Base-by-base conservation (phyloP, 2,329 filamentous ascomycete genomes). In the Cladosporium sp. region DNA sequence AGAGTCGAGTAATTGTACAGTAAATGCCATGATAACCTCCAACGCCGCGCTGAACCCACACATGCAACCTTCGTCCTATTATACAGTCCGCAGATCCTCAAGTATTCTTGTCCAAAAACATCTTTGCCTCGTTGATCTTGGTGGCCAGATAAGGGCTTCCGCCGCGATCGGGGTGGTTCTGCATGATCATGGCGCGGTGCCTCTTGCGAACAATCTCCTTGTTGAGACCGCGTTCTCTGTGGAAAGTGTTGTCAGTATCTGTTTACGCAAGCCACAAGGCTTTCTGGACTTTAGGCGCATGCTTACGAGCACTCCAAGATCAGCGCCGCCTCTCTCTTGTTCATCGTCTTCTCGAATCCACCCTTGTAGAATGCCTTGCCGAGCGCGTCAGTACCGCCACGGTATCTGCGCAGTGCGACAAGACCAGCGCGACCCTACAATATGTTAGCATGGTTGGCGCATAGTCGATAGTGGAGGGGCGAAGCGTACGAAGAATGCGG, bases 121-220 rank as follows among this genome's bases (percentile, higher is more conserved):
- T 94, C 80, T 99, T 99, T 46, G 95, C 95, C 79, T 99, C 95
- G 81, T 99, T 99, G 77, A 99, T 91, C 80, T 99, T 99, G 63
- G 93, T 97, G 16, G 95, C 95, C 53, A 99, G 82, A 77, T 98
- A 99, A 8, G 95, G 95, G 76, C 93, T 97, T 46, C 95, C 95
- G 70, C 95, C 95, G 76, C 95, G 91, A 84, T 99, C 95, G 69
- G 95, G 95, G 79, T 99, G 95, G 84, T 99, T 99, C 70, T 97
- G 84, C 65, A 99, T 88, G 94, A 99, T 99, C 71, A 98, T 88
- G 64, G 89, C 92, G 69, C 95, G 90, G 81, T 99, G 95, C 72
- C 93, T 92, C 82, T 97, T 97, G 77, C 95, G 92, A 73, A 99
- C 84, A 77, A 96, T 95, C 56, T 98, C 94, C 80, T 96, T 96